Evolutionary conservation across 805 yeast species (phyloP).

Genomic region (Nakazawaea populi): DNA sequence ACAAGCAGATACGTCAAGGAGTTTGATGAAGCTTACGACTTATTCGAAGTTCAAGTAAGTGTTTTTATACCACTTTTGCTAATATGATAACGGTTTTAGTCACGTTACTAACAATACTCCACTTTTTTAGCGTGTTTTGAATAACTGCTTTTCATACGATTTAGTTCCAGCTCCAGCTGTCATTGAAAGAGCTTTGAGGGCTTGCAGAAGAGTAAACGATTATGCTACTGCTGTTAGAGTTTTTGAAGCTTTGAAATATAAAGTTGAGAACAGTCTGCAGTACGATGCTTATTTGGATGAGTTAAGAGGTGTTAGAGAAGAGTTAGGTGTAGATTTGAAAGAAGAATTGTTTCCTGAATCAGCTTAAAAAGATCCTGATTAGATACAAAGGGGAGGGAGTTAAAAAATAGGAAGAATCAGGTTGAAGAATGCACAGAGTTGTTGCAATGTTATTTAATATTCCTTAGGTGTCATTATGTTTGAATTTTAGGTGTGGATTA

Average conservation of each 20-base stretch:
- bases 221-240: conserved; percentile 98
- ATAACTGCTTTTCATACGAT: conserved; percentile 97
- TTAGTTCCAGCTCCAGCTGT: conserved; percentile 97
- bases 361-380: conserved; percentile 5
- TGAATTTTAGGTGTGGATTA: not conserved
- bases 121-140: conserved; percentile 69
- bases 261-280: conserved; percentile 91
- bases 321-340: conserved; percentile 87
- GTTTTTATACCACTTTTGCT: not conserved
- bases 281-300: conserved; percentile 95
- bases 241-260: conserved; percentile 93
- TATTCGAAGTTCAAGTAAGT: conserved; percentile 68
- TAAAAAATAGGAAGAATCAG: not conserved
- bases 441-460: not conserved
- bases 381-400: not conserved
- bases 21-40: conserved; percentile 88
- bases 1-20: conserved; percentile 88
- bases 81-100: no score
- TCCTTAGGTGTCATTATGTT: not conserved
- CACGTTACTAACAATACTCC: conserved; percentile 17
- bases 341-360: conserved; percentile 68
- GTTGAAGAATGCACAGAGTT: not conserved
- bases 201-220: conserved; percentile 98
- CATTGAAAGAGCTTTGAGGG: conserved; percentile 90
- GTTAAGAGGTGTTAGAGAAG: conserved; percentile 84